A percentile compares a stretch with the other conserved stretches of the same genome.
Conservation (phyloP, 2,329 filamentous ascomycete species). For the Neoarthrinium moseri region DNA sequence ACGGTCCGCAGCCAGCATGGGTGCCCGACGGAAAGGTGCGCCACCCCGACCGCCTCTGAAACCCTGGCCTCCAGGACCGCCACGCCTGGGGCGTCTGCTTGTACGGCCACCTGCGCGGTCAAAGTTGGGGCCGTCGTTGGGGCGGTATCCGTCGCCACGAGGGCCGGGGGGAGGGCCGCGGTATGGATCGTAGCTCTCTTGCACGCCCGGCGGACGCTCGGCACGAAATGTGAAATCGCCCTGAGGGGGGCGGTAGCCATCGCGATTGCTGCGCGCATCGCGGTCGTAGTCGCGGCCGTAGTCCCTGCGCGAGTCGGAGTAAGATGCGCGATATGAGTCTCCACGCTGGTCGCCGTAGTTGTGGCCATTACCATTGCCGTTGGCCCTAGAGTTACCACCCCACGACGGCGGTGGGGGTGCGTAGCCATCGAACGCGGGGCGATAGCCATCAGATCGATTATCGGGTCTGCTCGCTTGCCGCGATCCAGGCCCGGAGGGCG, state of each 20-base stretch:
- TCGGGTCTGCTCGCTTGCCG: neutral
- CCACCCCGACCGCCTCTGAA: conserved; percentile 1
- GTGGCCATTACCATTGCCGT: neutral
- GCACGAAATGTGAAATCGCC: conserved; percentile 57
- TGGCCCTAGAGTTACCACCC: neutral
- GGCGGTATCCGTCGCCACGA: conserved; percentile 13
- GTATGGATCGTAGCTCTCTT: conserved; percentile 33
- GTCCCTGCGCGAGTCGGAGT: conserved; percentile 22
- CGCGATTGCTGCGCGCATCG: too few species aligned
- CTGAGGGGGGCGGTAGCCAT: conserved; percentile 34
- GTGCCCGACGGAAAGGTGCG: neutral
- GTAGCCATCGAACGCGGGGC: neutral
- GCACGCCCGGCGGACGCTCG: conserved; percentile 49
- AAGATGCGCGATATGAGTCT: conserved; percentile 17
- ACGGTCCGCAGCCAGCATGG: conserved; percentile 26
- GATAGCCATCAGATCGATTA: conserved; percentile 5
- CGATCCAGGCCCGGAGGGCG: neutral
- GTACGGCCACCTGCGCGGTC: conserved; percentile 13
- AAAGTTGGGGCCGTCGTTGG: conserved; percentile 1
- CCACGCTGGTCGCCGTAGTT: neutral
- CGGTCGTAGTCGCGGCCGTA: neutral
- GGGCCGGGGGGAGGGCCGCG: conserved; percentile 18
- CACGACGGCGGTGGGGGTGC: neutral
- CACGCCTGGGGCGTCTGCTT: neutral
- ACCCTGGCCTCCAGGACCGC: conserved; percentile 12